Evolutionary conservation across 495 filamentous ascomycete genomes (phyloP).

Genomic region (Amorphotheca resinae): DNA sequence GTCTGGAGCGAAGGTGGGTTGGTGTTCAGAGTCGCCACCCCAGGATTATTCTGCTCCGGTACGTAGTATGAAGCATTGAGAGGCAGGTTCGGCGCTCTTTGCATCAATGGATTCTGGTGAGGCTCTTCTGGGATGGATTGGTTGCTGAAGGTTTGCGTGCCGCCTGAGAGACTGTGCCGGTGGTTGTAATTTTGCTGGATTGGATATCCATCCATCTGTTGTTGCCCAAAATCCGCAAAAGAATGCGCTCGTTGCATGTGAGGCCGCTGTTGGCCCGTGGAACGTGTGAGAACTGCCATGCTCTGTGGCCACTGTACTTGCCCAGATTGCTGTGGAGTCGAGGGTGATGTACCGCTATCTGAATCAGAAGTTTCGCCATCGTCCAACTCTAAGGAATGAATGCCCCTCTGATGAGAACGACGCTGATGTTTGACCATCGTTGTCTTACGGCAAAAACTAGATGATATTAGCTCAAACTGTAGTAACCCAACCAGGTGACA

Average conservation of each 20-base stretch:
- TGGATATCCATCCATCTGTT: constrained; percentile 27
- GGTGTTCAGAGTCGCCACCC: constrained; percentile 40
- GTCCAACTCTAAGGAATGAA: constrained; percentile 36
- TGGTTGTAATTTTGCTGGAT: constrained; percentile 27
- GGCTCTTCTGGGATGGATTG: constrained; percentile 8
- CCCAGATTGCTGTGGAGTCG: constrained; percentile 35
- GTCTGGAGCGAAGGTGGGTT: constrained; percentile 27
- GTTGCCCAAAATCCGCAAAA: constrained; percentile 33
- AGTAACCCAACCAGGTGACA: too few species aligned
- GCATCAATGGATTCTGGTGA: constrained; percentile 11
- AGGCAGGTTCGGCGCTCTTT: constrained; percentile 19
- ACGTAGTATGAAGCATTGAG: constrained; percentile 27
- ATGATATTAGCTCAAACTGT: constrained; percentile 8
- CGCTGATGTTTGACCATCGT: constrained; percentile 77
- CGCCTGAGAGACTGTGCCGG: constrained; percentile 32
- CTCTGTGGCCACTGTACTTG: constrained; percentile 22
- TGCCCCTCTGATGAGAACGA: constrained; percentile 53
- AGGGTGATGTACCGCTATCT: constrained; percentile 35
- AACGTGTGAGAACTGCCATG: constrained; percentile 6
- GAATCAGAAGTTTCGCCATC: constrained; percentile 45
- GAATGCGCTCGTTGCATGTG: constrained; percentile 30
- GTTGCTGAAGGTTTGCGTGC: constrained; percentile 23
- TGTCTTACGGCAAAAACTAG: constrained; percentile 77
- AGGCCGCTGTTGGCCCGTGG: constrained; percentile 9
- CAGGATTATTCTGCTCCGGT: constrained; percentile 38